Evolutionary conservation across 2,329 filamentous ascomycete species (phyloP), one percentile per base, ranked within the genome.

Genomic region (Fusarium goolgardi): DNA sequence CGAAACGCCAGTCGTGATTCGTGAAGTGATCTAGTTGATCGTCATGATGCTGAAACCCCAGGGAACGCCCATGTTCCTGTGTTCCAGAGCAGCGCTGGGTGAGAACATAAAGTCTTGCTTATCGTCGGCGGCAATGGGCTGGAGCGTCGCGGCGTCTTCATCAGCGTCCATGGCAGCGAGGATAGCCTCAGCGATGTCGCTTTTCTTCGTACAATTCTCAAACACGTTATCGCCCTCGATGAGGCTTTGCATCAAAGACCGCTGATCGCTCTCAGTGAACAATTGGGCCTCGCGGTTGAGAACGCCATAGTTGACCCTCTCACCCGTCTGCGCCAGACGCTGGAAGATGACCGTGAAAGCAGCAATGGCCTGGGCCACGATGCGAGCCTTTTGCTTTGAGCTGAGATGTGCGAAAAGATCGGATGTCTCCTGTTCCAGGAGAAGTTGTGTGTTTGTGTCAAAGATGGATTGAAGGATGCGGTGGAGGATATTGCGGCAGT

Each of bases 391-490:
- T 43, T 73, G 69, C 23, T 65, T 71, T 15, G 67, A 60, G 60
- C 50, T 60, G 3, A 74, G 65, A 23, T 70, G 58, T 5, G 72
- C 67, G 44, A 74, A 74, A 53, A 73, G 70, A 31, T 74, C 65
- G 10, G 72, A 73, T 12, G 69, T 69, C 58, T 74, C 72, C 49
- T 71, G 69, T 54, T 74, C 72, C 5, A 74, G 64, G 29, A 63
- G 69, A 6, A 50, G 50, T 29, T 74, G 72, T 11, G 72, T 74
- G 34, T 74, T 65, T 40, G 69, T 72, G 64, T 73, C 71, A 46
- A 74, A 74, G 54, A 71, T 72, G 62, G 72, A 71, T 45, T 74
- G 72, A 15, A 74, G 71, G 15, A 74, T 65, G 57, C 71, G 72
- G 40, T 74, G 72, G 16, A 74, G 72, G 18, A 65, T 70, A 37